Evolutionary conservation across 495 filamentous ascomycete genomes (phyloP).

Genomic region (Penicillium atrosanguineum): DNA sequence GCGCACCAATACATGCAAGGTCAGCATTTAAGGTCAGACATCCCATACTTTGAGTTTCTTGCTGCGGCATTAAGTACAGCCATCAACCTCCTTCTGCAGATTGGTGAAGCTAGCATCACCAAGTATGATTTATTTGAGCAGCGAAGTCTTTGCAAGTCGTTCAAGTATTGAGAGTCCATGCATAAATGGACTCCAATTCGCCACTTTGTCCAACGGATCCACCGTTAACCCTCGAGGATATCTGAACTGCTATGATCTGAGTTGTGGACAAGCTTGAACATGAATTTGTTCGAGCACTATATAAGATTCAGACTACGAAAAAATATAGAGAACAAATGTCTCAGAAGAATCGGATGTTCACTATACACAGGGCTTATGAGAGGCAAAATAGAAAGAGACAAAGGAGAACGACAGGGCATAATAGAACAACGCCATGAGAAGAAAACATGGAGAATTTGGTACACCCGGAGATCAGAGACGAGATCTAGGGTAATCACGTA

Average conservation of each 20-base stretch:
- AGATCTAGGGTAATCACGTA: constrained; percentile 22
- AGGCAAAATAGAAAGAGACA: constrained; percentile 24
- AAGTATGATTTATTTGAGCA: too few species aligned
- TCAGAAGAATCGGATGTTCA: constrained; percentile 30
- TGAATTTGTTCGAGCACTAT: neutral
- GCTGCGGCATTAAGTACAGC: constrained; percentile 33
- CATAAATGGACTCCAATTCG: too few species aligned
- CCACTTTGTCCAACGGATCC: too few species aligned
- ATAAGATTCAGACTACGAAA: neutral
- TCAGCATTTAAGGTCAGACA: neutral
- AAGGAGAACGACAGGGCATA: constrained; percentile 27
- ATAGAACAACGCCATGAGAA: constrained; percentile 36
- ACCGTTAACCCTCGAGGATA: too few species aligned
- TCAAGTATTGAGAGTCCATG: neutral
- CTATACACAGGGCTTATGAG: constrained; percentile 34
- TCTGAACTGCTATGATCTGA: too few species aligned
- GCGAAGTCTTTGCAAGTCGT: too few species aligned
- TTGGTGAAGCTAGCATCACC: too few species aligned
- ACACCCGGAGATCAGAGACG: constrained; percentile 21
- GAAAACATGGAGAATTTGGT: constrained; percentile 30
- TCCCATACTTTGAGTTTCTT: constrained; percentile 33
- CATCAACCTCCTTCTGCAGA: constrained; percentile 25
- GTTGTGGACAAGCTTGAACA: too few species aligned
- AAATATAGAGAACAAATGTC: neutral
- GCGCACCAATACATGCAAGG: neutral